These are phyloP conservation scores for Colletotrichum euphorbiae DNA, from an alignment of 2,329 filamentous ascomycete genomes.

Conservation along the genomic window DNA sequence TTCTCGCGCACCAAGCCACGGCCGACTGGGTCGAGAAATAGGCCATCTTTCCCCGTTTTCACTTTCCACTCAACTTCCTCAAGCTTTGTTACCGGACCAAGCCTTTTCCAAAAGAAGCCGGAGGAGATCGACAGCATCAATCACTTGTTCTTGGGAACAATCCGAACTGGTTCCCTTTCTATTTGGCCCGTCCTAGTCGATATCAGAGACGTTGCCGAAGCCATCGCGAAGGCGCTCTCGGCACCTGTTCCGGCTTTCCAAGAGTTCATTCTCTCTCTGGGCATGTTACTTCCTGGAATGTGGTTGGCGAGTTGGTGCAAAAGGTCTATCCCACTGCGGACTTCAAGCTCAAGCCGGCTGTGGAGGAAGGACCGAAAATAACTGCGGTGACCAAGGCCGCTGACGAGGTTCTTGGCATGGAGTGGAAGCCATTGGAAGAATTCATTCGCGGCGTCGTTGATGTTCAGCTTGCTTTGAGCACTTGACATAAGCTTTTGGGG, in stretches of 20 bases:
- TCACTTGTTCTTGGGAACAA: neutral
- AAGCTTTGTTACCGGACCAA: constrained; percentile 4
- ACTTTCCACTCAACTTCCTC: constrained; percentile 31
- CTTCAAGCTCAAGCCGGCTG: neutral
- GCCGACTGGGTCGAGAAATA: constrained; percentile 7
- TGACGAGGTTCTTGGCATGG: constrained; percentile 5
- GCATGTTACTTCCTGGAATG: neutral
- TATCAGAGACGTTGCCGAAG: constrained; percentile 23
- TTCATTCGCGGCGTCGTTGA: neutral
- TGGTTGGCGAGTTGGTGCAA: neutral
- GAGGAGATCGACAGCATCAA: constrained; percentile 8
- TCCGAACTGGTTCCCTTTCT: neutral
- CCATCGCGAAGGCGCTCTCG: neutral
- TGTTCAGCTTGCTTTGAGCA: neutral
- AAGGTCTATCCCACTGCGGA: neutral
- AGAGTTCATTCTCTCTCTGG: constrained; percentile 26
- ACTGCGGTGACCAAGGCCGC: constrained; percentile 5
- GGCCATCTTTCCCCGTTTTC: neutral
- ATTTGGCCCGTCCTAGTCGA: neutral
- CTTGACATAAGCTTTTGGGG: neutral
- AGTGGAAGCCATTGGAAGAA: constrained; percentile 13
- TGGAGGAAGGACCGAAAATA: neutral
- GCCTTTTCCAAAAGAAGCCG: constrained; percentile 3
- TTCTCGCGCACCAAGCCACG: constrained; percentile 21
- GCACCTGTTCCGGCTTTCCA: neutral